phyloP scores from a whole-genome alignment of 371 early-diverging fungal genomes.

The Mucor indicus region DNA sequence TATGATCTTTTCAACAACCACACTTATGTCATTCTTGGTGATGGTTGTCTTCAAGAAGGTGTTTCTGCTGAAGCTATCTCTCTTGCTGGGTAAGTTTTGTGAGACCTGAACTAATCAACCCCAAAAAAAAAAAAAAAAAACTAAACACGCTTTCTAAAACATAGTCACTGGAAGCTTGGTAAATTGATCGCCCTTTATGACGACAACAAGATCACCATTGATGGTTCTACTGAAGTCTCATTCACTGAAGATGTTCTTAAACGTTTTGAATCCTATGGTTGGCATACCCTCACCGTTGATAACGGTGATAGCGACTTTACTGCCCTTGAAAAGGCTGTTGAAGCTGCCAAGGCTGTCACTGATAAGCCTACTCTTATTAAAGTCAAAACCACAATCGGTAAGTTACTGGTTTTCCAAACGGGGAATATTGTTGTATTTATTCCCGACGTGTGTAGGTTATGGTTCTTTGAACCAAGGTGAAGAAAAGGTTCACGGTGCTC shows the following conservation, averaged over 20 bases:
- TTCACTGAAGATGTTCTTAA: slow-evolving; percentile 93
- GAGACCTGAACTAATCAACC: not conserved
- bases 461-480: slow-evolving; percentile 89
- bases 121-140: too few relatives aligned
- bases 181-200: slow-evolving; percentile 98
- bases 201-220: slow-evolving; percentile 96
- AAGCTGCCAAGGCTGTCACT: slow-evolving; percentile 76
- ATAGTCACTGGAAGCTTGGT: slow-evolving; percentile 91
- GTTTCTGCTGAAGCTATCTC: slow-evolving; percentile 96
- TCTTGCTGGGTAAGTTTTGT: slow-evolving; percentile 81
- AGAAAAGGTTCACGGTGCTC: slow-evolving; percentile 88
- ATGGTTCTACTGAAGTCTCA: slow-evolving; percentile 86
- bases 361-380: slow-evolving; percentile 90
- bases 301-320: slow-evolving; percentile 86
- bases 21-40: slow-evolving; percentile 92
- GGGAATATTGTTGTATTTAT: too few relatives aligned
- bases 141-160: not conserved
- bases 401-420: too few relatives aligned
- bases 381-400: slow-evolving; percentile 77
- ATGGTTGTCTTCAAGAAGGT: slow-evolving; percentile 99
- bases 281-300: slow-evolving; percentile 80
- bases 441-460: slow-evolving; percentile 56
- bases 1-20: slow-evolving; percentile 83
- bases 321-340: slow-evolving; percentile 72
- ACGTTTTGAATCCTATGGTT: slow-evolving; percentile 94